These are phyloP conservation scores for Lasiodiplodia gonubiensis DNA, from an alignment of 2,329 filamentous ascomycete species.

Conservation along the genomic window DNA sequence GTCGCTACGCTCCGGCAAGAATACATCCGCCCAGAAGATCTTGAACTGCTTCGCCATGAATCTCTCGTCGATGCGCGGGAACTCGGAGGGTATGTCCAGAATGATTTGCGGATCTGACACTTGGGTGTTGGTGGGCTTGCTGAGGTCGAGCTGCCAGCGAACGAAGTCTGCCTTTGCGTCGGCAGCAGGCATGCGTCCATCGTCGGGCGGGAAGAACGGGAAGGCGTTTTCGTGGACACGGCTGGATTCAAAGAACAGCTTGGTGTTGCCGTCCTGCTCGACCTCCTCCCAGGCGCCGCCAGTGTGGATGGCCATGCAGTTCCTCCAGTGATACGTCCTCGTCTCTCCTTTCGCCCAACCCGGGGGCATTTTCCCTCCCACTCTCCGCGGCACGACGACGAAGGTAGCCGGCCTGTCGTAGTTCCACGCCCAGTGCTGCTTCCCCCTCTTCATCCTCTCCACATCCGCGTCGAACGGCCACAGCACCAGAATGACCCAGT, in stretches of 20 bases:
- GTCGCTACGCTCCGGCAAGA: conserved; percentile 35
- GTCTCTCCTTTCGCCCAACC: conserved; percentile 31
- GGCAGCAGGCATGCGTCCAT: conserved; percentile 36
- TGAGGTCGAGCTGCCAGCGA: conserved; percentile 44
- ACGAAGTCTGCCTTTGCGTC: conserved; percentile 46
- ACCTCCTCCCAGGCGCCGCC: conserved; percentile 45
- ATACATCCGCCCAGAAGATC: conserved; percentile 41
- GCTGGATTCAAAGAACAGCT: conserved; percentile 40
- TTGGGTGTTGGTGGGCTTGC: conserved; percentile 32
- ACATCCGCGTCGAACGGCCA: conserved; percentile 39
- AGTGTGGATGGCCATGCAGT: conserved; percentile 44
- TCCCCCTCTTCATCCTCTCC: conserved; percentile 38
- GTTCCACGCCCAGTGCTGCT: conserved; percentile 41
- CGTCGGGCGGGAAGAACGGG: conserved; percentile 42
- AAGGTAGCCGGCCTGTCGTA: conserved; percentile 35
- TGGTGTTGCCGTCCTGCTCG: conserved; percentile 33
- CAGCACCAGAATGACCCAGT: conserved; percentile 39
- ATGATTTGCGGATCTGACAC: conserved; percentile 40
- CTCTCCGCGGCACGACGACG: conserved; percentile 35
- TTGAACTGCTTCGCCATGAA: conserved; percentile 43
- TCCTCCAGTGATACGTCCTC: conserved; percentile 32
- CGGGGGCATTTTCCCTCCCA: neutral
- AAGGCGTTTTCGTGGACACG: conserved; percentile 45
- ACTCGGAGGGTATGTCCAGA: conserved; percentile 45
- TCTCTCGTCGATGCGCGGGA: conserved; percentile 51